Conservation (phyloP, 352 stramenopile genomes). For the Labyrinthula sp. region DNA sequence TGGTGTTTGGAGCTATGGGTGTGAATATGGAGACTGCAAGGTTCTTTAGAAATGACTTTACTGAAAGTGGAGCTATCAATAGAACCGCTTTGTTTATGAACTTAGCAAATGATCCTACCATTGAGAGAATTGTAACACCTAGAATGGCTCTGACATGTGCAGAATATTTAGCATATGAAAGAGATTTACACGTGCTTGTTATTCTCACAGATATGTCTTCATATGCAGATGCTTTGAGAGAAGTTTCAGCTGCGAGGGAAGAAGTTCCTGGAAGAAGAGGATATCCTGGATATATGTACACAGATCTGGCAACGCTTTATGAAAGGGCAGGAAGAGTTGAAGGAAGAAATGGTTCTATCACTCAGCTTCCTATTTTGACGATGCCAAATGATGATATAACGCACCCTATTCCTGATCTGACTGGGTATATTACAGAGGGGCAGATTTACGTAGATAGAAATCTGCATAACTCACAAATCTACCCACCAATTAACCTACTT, state of each 20-base stretch:
- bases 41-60: constrained; percentile 51
- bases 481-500: constrained; percentile 97
- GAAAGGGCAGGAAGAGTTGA: constrained; percentile 86
- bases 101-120: constrained; percentile 96
- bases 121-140: constrained; percentile 98
- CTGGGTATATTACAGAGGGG: constrained; percentile 97
- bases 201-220: constrained; percentile 99
- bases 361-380: constrained; percentile 93
- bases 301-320: constrained; percentile 95
- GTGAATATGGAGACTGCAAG: constrained; percentile 97
- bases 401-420: constrained; percentile 97
- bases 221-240: constrained; percentile 48
- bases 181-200: constrained; percentile 93
- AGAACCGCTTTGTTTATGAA: constrained; percentile 96
- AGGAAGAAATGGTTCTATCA: constrained; percentile 95
- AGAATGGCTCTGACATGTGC: constrained; percentile 89
- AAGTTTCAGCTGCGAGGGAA: constrained; percentile 69
- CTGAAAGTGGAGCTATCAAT: constrained; percentile 82
- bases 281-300: constrained; percentile 99
- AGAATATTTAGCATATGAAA: constrained; percentile 97
- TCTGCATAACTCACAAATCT: constrained; percentile 93
- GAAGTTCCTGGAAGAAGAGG: constrained; percentile 87
- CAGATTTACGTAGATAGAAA: constrained; percentile 95
- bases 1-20: constrained; percentile 98
- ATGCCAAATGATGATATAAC: constrained; percentile 99